Evolutionary conservation across 345 rosid genomes (phyloP), one percentile per base, ranked within the genome.

Genomic region (Physaria fendleri): DNA sequence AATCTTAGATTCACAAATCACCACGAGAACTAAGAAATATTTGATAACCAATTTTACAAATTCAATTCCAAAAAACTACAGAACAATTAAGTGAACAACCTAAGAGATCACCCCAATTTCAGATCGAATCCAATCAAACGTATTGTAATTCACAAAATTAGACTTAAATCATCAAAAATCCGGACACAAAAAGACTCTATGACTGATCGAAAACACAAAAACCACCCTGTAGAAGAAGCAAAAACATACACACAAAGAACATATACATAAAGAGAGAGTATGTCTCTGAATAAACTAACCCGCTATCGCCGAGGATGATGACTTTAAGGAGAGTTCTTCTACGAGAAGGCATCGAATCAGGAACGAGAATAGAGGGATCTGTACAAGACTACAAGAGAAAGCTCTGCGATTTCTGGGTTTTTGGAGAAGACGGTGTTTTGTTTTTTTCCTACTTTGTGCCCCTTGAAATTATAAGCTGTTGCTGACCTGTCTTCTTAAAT

Each of bases 241-340:
- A n/a, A n/a, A 30, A 34, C 29, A 41, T 5, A 37, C 8, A 46
- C 18, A 61, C 1, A 62, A 15, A 49, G 3, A 30, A 34, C 29
- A 41, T 5, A 37, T 4, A 46, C 18, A 61, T 1, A 62, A 15
- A 49, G 3, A 56, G 54, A 51, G 5, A 5, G 6, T 1, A 25
- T 33, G 30, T 0, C 10, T 23, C 5, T 20, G 34, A 37, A 20
- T n/a, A 38, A 44, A 65, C 77, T 16, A 50, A 91, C 98, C 96
- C 98, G 79, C 96, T 88, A 64, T 91, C 98, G 50, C 96, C 96
- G 79, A 91, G 96, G 75, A 91, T 85, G 77, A 91, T 91, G 84
- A 91, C 93, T 87, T 88, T 88, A 66, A 85, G 73, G 63, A 92
- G 96, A 72, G 88, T 91, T 52, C 92, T 79, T 63, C 98, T 66